Conservation (phyloP, 148 eudicot genomes). For the Persicaria tinctoria region DNA sequence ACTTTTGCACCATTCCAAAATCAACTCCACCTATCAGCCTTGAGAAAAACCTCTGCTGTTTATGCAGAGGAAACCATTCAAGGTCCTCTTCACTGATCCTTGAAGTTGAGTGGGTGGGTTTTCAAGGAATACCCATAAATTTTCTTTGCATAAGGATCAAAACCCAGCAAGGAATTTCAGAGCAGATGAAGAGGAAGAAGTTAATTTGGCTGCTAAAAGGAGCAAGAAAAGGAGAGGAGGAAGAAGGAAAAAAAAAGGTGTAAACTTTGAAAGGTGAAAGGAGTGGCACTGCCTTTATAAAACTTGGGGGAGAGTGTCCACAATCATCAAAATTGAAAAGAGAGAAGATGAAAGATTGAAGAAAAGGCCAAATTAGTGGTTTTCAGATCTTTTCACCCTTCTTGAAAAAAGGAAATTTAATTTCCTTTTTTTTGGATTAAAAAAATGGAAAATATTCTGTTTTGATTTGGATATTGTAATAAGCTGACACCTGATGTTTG, state of each 20-base stretch:
- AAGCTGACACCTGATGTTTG: slow-evolving; percentile 11
- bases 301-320: slow-evolving; percentile 8
- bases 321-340: slow-evolving; percentile 7
- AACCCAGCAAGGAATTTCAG: not conserved
- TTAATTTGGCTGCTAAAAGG: not conserved
- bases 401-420: not conserved
- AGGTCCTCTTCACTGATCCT: not conserved
- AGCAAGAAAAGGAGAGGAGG: not conserved
- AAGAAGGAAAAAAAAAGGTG: not conserved
- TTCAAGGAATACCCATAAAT: slow-evolving; percentile 1
- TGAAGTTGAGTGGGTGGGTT: not conserved
- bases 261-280: slow-evolving; percentile 3
- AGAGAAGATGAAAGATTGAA: not conserved
- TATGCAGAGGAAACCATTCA: not conserved
- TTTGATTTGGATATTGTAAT: slow-evolving; percentile 6
- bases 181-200: not conserved
- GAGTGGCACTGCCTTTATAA: slow-evolving; percentile 4
- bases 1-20: slow-evolving; percentile 6
- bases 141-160: not conserved
- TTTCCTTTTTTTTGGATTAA: not conserved
- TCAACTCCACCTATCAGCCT: not conserved
- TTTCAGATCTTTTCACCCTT: slow-evolving; percentile 3
- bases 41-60: not conserved
- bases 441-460: not conserved
- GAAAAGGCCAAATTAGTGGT: slow-evolving; percentile 10